Base-by-base conservation (phyloP, 2,329 filamentous ascomycete genomes). In the Fusarium sp. region DNA sequence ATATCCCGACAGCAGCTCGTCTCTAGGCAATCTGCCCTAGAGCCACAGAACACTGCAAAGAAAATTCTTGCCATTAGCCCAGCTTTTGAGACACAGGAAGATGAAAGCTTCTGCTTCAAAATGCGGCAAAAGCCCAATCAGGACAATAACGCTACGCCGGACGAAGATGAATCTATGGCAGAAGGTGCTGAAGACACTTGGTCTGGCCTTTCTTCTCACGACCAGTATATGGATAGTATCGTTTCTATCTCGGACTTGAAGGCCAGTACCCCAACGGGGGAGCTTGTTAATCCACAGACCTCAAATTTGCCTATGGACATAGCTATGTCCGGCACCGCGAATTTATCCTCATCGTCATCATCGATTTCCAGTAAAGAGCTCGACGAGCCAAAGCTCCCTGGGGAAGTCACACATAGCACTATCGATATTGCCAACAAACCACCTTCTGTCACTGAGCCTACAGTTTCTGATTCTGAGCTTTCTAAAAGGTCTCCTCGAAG, bases 61-160 rank as follows among this genome's bases (percentile, higher is more conserved):
- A 30, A 53, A 28, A 42, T 58, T 23, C 34, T 45, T 23, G 46
- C 42, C 27, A 47, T 18, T 37, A 28, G 43, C 2, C 49, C 54
- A 13, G 53, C 58, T 41, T 66, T 75, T 12, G 65, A 75, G 53
- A 79, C 74, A 12, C 78, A 81, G 45, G 70, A 75, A 62, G 78
- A 80, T 42, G 68, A 73, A 14, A 81, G 77, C 57, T 80, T 80
- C 51, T 67, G 70, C 20, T 80, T 78, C 63, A 78, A 74, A 23
- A 72, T 73, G 43, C 72, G 63, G 8, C 41, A 60, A 28, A 72
- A 27, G 47, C 10, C n/a, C 20, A 28, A 50, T 10, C 42, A 58
- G 20, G 41, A 46, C 3, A 7, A 32, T 2, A 27, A 48, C 18
- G 18, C 32, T 13, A 23, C 13, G 21, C n/a, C 51, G 3, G 47